Base-by-base conservation (phyloP, 1,139 yeast species). In the Blastobotrys arbuscula region DNA sequence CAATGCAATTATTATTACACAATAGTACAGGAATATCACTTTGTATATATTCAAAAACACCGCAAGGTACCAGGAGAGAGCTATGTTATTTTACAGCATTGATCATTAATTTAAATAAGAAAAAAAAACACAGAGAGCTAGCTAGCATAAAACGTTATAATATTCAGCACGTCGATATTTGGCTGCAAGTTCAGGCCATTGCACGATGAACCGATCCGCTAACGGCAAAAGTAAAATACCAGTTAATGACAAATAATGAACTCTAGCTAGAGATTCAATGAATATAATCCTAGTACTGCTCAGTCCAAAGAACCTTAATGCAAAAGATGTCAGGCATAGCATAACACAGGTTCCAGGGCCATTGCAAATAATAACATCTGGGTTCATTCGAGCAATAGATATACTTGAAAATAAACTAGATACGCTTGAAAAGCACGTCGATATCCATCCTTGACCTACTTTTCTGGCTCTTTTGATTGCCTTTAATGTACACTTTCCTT, bases 291-390 rank as follows among this genome's bases (percentile, higher is more conserved):
- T 73, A 0, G 89, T 79, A 12, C 63, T 59, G 31, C 76, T 64
- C 5, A 78, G 39, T 0, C 88, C 84, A 4, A 79, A 55, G 51
- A 75, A 60, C 66, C 81, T 77, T 53, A 82, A 69, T 3, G 75
- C 55, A 48, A 83, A 75, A 15, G 83, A 62, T 1, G 83, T 74
- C 50, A 82, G 77, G 50, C 92, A 85, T 24, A 87, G 66, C 1
- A 95, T 83, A 2, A 90, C 88, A 49, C 90, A 75, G 0, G 97
- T 88, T 0, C 97, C 99, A 0, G 99, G 99, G 0, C 99, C 99
- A 63, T 92, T 94, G 53, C 87, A 67, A 20, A 92, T 64, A 15
- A 92, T 51, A 36, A 67, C 56, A 39, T 60, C 58, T 8, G 72
- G 70, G 35, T 66, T 59, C 16, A 46, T 39, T 8, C 55, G 38